Evolutionary conservation across 495 filamentous ascomycete genomes (phyloP).

Genomic region (Aspergillus sclerotiicarbonarius): DNA sequence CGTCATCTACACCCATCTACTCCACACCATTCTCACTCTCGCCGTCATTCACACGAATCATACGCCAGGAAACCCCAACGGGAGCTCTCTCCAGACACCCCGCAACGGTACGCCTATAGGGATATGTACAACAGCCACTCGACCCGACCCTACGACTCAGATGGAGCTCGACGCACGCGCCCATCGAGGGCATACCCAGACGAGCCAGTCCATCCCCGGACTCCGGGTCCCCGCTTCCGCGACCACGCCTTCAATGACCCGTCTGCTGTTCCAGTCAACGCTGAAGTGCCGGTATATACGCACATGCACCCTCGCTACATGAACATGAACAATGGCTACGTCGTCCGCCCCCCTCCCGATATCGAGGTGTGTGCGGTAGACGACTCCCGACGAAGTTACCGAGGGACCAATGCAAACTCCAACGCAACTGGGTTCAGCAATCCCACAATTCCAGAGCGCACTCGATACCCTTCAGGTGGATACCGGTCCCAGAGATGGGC

Average conservation of each 20-base stretch:
- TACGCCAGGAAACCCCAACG: slow-evolving; percentile 35
- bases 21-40: slow-evolving; percentile 24
- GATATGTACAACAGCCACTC: slow-evolving; percentile 20
- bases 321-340: slow-evolving; percentile 9
- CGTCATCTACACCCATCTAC: slow-evolving; percentile 34
- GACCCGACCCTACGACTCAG: slow-evolving; percentile 20
- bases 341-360: slow-evolving; percentile 15
- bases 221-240: slow-evolving; percentile 28
- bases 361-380: slow-evolving; percentile 13
- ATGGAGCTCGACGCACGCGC: slow-evolving; percentile 16
- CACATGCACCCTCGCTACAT: slow-evolving; percentile 15
- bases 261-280: slow-evolving; percentile 22
- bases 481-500: slow-evolving; percentile 2
- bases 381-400: slow-evolving; percentile 13
- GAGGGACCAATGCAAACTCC: slow-evolving; percentile 1
- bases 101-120: slow-evolving; percentile 19
- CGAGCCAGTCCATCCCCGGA: slow-evolving; percentile 27
- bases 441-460: not conserved
- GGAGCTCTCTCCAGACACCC: slow-evolving; percentile 30
- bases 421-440: slow-evolving; percentile 3
- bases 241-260: slow-evolving; percentile 33
- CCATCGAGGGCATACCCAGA: slow-evolving; percentile 21
- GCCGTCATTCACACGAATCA: slow-evolving; percentile 46
- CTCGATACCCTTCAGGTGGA: not conserved
- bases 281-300: slow-evolving; percentile 25